Evolutionary conservation across 2,329 filamentous ascomycete genomes (phyloP), one percentile per base, ranked within the genome.

Genomic region (Septoria linicola): DNA sequence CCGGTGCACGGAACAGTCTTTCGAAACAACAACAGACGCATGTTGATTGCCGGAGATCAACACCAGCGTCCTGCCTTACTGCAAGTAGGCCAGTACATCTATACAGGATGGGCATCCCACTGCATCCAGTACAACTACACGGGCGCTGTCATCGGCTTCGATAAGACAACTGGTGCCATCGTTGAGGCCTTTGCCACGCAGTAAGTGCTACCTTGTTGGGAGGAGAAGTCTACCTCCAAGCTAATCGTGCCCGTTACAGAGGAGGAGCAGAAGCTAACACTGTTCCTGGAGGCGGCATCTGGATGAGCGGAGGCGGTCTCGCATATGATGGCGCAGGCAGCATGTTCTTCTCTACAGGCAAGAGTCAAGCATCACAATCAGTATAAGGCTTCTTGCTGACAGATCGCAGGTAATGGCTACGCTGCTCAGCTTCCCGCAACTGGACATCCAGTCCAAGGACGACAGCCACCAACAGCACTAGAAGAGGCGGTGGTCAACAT

Each of bases 101-200:
- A 51, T 14, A 51, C 42, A n/a, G 49, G 49, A 2, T 51, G 49
- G 49, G 49, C 49, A 3, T 41, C 34, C 8, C 49, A 51, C n/a
- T 51, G 49, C 14, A 27, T 51, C 8, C 40, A 40, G 16, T 51
- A 51, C 49, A 51, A 51, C 49, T 51, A 40, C 13, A 46, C 49
- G 8, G 49, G 49, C 2, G 49, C 49, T 17, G 34, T 51, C 1
- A 51, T 51, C 17, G 49, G 41, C 8, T 47, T 51, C 23, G 23
- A 51, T 14, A 23, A 36, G 3, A 41, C 35, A 1, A 45, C 49
- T 1, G 49, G 49, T 17, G 35, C 43, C 21, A 35, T 51, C n/a
- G 41, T 51, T 5, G 49, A 51, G 20, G 34, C 49, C 16, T 51
- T 47, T 19, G 49, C 49, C 4, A 51, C 23, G 8, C 32, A 51